phyloP scores from a whole-genome alignment of 192 early-diverging fungal genomes.

The Pilobolus umbonatus region DNA sequence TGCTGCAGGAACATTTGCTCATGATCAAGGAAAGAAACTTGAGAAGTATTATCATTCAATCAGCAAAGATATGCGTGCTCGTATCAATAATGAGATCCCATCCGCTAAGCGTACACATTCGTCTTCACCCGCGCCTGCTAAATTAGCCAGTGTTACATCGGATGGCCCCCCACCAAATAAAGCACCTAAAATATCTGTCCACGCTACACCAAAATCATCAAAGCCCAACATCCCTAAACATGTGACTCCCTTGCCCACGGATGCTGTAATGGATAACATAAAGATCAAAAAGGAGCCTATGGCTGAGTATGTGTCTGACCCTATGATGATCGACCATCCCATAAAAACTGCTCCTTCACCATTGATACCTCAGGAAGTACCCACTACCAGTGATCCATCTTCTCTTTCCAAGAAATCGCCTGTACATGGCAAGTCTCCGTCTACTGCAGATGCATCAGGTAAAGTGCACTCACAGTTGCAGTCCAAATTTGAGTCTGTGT shows the following conservation, averaged over 20 bases:
- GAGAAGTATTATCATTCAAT: constrained; percentile 38
- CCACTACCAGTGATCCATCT: background rate
- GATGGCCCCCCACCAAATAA: background rate
- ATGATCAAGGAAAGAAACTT: constrained; percentile 46
- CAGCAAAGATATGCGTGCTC: constrained; percentile 7
- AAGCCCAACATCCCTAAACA: too few relatives aligned
- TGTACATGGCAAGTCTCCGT: background rate
- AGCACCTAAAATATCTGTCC: too few relatives aligned
- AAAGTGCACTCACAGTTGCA: constrained; percentile 15
- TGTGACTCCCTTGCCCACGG: too few relatives aligned
- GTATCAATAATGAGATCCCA: background rate
- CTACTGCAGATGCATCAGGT: background rate
- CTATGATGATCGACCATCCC: too few relatives aligned
- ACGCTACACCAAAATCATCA: too few relatives aligned
- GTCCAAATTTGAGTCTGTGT: constrained; percentile 21
- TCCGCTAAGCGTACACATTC: background rate
- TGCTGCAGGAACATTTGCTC: constrained; percentile 42
- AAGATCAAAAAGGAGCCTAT: too few relatives aligned
- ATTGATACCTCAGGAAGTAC: background rate
- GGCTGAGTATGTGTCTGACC: too few relatives aligned
- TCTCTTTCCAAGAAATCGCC: too few relatives aligned
- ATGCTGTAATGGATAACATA: too few relatives aligned
- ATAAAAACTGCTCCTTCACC: background rate
- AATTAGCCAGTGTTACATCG: background rate
- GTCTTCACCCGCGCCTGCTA: background rate